Evolutionary conservation across 345 rosid genomes (phyloP), one percentile per base, ranked within the genome.

Genomic region (Carallia pectinifolia): DNA sequence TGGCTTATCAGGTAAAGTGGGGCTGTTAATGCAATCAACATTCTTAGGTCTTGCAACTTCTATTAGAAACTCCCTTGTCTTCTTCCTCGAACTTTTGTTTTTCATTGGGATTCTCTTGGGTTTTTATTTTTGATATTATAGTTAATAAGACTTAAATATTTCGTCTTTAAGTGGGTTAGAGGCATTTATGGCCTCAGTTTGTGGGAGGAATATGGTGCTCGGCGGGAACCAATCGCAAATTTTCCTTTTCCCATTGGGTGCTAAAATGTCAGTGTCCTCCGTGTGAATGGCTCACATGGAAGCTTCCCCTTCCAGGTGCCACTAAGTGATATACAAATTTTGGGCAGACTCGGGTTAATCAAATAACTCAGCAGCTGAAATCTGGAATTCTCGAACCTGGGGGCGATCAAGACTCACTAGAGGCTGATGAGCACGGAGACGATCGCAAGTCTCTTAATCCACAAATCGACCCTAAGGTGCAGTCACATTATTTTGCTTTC

Each of bases 291-390:
- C 75, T 84, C 76, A 73, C 84, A 82, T 85, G 78, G 86, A 83
- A 83, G 82, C 84, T 85, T 86, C 81, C 80, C 70, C 63, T 86
- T 81, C 90, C 85, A 86, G 89, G 88, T 86, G 80, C 85, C 70
- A 75, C 72, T 90, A 81, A 88, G 89, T 86, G 90, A 87, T 85
- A 81, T 81, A 68, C 81, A 74, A 81, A 83, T 89, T 87, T 84
- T 86, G 92, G 84, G 86, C 97, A 92, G 99, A 90, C 87, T 85
- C 97, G 99, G 60, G 79, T 92, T 75, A 91, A 85, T 82, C 98
- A 95, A 76, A 89, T 95, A 61, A 71, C 76, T 2, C 84, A 74
- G 34, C 91, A 70, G 80, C 80, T 95, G 82, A 81, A 81, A 65
- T 84, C 81, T 0, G 92, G 93, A 81, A 76, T 53, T 74, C 74